A percentile compares a stretch with the other conserved stretches of the same genome.
These are phyloP conservation scores for Nevesoporus exiguus DNA, from an alignment of 768 basidiomycete species.

Conservation along the genomic window DNA sequence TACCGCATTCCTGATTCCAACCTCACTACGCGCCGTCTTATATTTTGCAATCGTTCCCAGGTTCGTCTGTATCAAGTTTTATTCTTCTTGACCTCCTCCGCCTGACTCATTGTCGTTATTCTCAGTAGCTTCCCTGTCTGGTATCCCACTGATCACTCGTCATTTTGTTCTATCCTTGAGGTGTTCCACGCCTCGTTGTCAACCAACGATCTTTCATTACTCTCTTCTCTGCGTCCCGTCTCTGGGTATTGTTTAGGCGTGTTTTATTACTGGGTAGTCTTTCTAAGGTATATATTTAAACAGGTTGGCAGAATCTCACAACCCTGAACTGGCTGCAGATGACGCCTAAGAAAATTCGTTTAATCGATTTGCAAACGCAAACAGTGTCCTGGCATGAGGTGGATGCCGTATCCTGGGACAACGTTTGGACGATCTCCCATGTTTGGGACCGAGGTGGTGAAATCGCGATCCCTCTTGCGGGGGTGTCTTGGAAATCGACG, in stretches of 20 bases:
- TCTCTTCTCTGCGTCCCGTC: no score
- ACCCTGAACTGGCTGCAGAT: not conserved
- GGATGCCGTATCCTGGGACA: slow-evolving; percentile 1
- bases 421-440: slow-evolving; percentile 8
- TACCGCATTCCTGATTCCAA: no score
- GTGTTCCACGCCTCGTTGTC: not conserved
- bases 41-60: no score
- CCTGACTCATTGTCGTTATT: no score
- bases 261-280: not conserved
- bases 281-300: not conserved
- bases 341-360: not conserved
- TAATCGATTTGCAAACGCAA: not conserved
- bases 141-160: no score
- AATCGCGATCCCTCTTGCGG: not conserved
- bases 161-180: no score
- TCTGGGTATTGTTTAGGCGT: not conserved
- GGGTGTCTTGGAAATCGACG: slow-evolving; percentile 1
- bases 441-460: slow-evolving; percentile 3
- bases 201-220: no score
- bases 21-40: no score
- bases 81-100: no score
- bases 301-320: not conserved
- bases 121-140: no score
- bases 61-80: no score
- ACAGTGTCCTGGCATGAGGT: not conserved